Percentiles rank a stretch among this genome's conserved stretches.
phyloP scores from a whole-genome alignment of 192 early-diverging fungal species.

The Coemansia reversa region DNA sequence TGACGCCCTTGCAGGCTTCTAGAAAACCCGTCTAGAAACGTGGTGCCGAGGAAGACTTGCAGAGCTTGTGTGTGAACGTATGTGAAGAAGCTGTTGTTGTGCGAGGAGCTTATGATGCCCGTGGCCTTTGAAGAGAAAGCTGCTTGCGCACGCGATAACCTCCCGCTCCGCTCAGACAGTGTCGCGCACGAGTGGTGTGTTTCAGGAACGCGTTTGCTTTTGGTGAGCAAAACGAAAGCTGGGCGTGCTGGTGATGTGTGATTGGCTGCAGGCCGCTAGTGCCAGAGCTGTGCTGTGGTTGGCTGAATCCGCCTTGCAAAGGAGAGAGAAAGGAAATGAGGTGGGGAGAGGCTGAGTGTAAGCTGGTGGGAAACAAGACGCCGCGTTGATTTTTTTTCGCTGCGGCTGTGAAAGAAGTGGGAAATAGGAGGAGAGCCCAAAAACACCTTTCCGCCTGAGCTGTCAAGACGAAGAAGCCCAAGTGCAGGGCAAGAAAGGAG shows the following conservation, averaged over 20 bases:
- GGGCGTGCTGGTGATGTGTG: conserved; percentile 12
- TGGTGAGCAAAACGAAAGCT: conserved; percentile 3
- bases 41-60: too few relatives aligned
- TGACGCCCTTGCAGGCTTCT: background rate
- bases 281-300: conserved; percentile 4
- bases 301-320: conserved; percentile 10
- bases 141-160: background rate
- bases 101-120: too few relatives aligned
- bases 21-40: background rate
- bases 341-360: conserved; percentile 6
- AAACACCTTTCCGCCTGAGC: too few relatives aligned
- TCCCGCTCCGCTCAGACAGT: background rate
- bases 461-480: too few relatives aligned
- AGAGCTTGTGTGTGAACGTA: too few relatives aligned
- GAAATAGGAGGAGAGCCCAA: too few relatives aligned
- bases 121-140: conserved; percentile 4
- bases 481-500: too few relatives aligned
- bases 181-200: background rate
- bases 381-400: too few relatives aligned
- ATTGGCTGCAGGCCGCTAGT: conserved; percentile 11
- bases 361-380: background rate
- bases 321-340: conserved; percentile 5
- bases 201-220: background rate
- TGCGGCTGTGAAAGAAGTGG: too few relatives aligned
- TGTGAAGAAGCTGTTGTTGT: too few relatives aligned